Conservation (phyloP, 352 stramenopile genomes). For the Peronosclerospora sorghi region DNA sequence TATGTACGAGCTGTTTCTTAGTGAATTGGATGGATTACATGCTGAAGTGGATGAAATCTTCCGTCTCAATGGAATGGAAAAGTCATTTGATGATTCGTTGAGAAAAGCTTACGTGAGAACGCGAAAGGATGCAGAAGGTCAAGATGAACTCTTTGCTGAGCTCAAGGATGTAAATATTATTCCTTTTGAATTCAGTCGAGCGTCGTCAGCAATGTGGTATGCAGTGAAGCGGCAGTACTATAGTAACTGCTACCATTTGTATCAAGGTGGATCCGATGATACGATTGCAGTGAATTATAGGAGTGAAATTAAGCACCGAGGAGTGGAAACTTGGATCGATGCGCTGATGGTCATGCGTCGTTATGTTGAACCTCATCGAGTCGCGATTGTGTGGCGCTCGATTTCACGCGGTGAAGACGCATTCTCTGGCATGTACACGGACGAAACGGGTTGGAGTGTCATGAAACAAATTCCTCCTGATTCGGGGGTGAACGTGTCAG, state of each 20-base stretch:
- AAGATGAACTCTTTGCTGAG: slow-evolving; percentile 29
- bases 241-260: slow-evolving; percentile 26
- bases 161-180: slow-evolving; percentile 33
- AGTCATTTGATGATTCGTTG: slow-evolving; percentile 30
- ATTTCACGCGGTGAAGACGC: slow-evolving; percentile 25
- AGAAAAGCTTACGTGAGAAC: slow-evolving; percentile 31
- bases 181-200: slow-evolving; percentile 25
- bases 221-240: slow-evolving; percentile 28
- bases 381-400: slow-evolving; percentile 45
- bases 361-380: slow-evolving; percentile 30
- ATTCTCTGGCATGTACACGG: slow-evolving; percentile 37
- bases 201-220: slow-evolving; percentile 22
- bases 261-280: slow-evolving; percentile 13
- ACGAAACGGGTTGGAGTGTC: slow-evolving; percentile 55
- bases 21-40: slow-evolving; percentile 34
- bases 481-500: slow-evolving; percentile 6
- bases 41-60: slow-evolving; percentile 29
- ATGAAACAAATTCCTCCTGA: slow-evolving; percentile 28
- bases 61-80: slow-evolving; percentile 29
- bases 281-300: slow-evolving; percentile 37
- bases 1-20: slow-evolving; percentile 26
- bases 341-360: slow-evolving; percentile 36
- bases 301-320: slow-evolving; percentile 16
- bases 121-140: slow-evolving; percentile 1
- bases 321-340: slow-evolving; percentile 18